phyloP scores from a whole-genome alignment of 2,329 filamentous ascomycete genomes.

The Dendryphion nanum region DNA sequence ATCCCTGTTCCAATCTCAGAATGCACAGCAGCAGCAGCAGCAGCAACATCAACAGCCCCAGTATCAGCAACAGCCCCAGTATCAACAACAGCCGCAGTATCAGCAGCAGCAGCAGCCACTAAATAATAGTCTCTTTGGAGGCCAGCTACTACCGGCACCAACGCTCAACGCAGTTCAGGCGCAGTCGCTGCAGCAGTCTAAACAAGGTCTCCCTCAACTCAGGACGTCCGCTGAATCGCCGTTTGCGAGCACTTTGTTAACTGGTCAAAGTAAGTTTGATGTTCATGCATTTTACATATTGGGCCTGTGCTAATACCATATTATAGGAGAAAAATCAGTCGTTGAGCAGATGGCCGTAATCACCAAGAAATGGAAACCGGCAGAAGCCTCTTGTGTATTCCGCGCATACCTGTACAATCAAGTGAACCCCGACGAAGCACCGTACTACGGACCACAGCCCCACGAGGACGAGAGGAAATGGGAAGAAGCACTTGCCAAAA shows the following conservation, averaged over 20 bases:
- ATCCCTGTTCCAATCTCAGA: conserved; percentile 44
- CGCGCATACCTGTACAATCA: conserved; percentile 88
- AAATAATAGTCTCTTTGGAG: conserved; percentile 40
- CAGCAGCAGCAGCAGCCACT: conserved; percentile 42
- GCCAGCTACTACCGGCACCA: conserved; percentile 30
- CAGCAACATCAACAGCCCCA: conserved; percentile 27
- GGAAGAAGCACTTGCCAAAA: conserved; percentile 79
- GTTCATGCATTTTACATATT: background rate
- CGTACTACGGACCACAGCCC: conserved; percentile 69
- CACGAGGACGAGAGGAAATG: conserved; percentile 75
- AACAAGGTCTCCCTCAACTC: conserved; percentile 35
- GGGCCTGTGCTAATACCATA: background rate
- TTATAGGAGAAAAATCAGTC: conserved; percentile 66
- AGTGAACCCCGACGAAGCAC: conserved; percentile 70
- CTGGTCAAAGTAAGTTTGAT: conserved; percentile 25
- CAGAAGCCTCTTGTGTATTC: conserved; percentile 68
- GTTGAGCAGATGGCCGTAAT: conserved; percentile 71
- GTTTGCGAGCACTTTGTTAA: conserved; percentile 25
- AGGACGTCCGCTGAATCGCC: conserved; percentile 28
- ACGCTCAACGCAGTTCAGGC: conserved; percentile 23
- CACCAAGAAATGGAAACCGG: conserved; percentile 71
- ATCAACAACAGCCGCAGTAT: conserved; percentile 42
- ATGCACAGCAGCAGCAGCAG: conserved; percentile 29
- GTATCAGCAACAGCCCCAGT: background rate
- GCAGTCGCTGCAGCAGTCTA: conserved; percentile 38